These are phyloP conservation scores for Annulohypoxylon nitens DNA, from an alignment of 495 filamentous ascomycete species.

Conservation along the genomic window DNA sequence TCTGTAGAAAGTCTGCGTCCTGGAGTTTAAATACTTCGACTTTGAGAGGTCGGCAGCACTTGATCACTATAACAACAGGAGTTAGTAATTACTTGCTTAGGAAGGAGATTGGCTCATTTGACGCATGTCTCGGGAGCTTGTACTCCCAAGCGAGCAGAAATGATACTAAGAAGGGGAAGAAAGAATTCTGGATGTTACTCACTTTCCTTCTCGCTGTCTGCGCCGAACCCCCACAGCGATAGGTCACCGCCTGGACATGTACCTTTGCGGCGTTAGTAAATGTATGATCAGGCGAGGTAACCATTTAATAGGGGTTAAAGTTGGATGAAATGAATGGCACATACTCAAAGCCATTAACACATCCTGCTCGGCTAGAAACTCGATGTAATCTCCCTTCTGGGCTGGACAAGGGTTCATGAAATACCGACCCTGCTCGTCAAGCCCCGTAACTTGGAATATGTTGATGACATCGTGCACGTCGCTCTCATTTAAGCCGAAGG, in stretches of 20 bases:
- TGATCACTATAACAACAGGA: no score
- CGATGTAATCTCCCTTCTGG: conserved; percentile 73
- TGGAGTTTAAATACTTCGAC: conserved; percentile 76
- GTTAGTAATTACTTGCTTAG: no score
- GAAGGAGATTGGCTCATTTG: no score
- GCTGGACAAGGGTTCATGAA: conserved; percentile 83
- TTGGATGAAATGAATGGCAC: not conserved
- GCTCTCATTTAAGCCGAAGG: conserved; percentile 74
- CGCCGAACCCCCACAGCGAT: conserved; percentile 80
- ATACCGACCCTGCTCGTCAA: conserved; percentile 78
- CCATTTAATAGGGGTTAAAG: conserved; percentile 47
- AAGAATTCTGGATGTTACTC: no score
- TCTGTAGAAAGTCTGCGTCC: conserved; percentile 63
- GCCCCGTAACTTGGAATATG: conserved; percentile 82
- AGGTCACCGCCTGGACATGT: conserved; percentile 73
- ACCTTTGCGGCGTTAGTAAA: conserved; percentile 51
- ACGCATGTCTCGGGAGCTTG: no score
- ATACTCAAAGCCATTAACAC: conserved; percentile 77
- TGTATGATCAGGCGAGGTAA: conserved; percentile 26
- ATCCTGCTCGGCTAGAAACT: conserved; percentile 83
- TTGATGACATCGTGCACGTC: conserved; percentile 88
- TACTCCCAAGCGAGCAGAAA: no score
- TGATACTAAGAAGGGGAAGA: no score
- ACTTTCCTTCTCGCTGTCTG: conserved; percentile 70
- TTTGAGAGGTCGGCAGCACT: conserved; percentile 77